Evolutionary conservation across 805 yeast genomes (phyloP), one percentile per base, ranked within the genome.

Genomic region (Candida tallmaniae): DNA sequence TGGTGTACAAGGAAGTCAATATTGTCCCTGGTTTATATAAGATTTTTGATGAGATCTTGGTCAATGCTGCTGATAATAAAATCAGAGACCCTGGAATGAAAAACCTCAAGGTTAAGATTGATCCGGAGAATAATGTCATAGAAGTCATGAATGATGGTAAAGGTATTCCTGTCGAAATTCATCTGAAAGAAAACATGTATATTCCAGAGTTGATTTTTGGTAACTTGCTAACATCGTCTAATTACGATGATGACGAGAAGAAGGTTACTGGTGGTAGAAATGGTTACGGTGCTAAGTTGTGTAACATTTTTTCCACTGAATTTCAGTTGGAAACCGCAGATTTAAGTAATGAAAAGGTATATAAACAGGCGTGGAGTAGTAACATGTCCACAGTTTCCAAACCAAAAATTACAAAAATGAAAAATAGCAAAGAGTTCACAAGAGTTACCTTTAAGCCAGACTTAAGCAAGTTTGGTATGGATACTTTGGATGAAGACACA

Each of bases 181-280:
- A 93, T 58, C 78, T 73, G 31, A 90, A 87, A 59, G 98, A 93
- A 58, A 73, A 84, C 31, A 87, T 93, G 41, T 93, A 85, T 54
- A 89, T 93, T 44, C 98, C 98, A 1, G 96, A 93, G 62, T 73
- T 93, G 62, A 93, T 93, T 49, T 93, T 93, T 60, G 98, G 98
- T 36, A 87, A 93, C 52, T 72, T 93, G 41, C 74, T 93, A 45
- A 93, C 98, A 0, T 89, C 97, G 2, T 85, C 96, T 18, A 93
- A 93, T 62, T 93, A 93, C 58, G 96, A 93, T 57, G 98, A 93
- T 57, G 77, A 90, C 44, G 85, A 93, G 52, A 85, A 86, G 61
- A 93, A 93, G 59, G 97, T 93, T 22, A 86, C 95, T 2, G 98
- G 98, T 67, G 98, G 98, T 60, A 79, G 98, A 68, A 93, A 93